Evolutionary conservation across 2,329 filamentous ascomycete genomes (phyloP), one percentile per base, ranked within the genome.

Genomic region (Ophiocordyceps polyrhachis-furcata): DNA sequence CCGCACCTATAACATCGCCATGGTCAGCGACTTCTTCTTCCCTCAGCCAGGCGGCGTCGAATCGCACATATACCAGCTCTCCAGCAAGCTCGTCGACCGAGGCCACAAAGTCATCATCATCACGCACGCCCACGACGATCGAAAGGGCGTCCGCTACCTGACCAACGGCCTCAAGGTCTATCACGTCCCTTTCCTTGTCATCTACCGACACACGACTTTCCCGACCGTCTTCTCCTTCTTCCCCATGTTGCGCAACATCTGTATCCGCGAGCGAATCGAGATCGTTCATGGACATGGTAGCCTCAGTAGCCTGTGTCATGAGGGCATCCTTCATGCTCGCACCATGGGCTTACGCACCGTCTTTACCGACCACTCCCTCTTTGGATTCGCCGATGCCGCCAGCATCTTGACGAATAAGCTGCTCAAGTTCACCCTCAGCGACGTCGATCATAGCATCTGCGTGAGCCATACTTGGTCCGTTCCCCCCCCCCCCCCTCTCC

Each of bases 21-120:
- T 98, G 91, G 84, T 95, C 62, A 88, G 89, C 74, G 91, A 98
- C 70, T 95, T 93, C 73, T 98, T 98, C 79, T 98, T 93, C 60
- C 91, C 91, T 14, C 89, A 96, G 58, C 89, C 91, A 44, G 88
- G 91, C 58, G 91, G 91, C 55, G 79, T 98, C 51, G 91, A 98
- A 67, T 93, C 86, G 62, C 91, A 98, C 65, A 96, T 98, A 55
- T 98, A 98, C 67, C 91, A 98, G 63, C 71, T 98, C 38, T 91
- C 89, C 29, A 85, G 83, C 46, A 98, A 96, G 73, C 77, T 98
- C 53, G 87, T 96, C 52, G 89, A 98, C 62, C 84, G 91, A 38
- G 91, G 91, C 38, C 91, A 98, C 69, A 95, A 95, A 66, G 89
- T 98, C 55, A 85, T 98, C 50, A 83, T 98, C 57, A 91, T 98